Percentiles rank a stretch among this genome's conserved stretches.
Conservation (phyloP, 1,139 yeast genomes). For the Hansenula lynferdii region DNA sequence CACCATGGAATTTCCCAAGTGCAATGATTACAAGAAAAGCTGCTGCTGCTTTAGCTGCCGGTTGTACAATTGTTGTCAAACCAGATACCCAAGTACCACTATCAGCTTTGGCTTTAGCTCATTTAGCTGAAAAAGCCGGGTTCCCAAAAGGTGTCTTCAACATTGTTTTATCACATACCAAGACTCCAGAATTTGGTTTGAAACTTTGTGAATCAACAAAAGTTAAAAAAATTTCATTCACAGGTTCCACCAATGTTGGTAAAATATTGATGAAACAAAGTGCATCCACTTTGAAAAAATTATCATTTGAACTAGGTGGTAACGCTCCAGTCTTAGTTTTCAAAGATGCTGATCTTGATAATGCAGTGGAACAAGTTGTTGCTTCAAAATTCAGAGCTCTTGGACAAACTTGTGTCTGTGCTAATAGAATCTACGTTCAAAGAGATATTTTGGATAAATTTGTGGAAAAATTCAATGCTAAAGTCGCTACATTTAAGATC, state of each 20-base stretch:
- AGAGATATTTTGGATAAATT: slow-evolving; percentile 58
- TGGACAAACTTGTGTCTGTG: slow-evolving; percentile 84
- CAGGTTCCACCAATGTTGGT: slow-evolving; percentile 88
- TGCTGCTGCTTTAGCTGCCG: slow-evolving; percentile 91
- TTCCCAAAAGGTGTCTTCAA: slow-evolving; percentile 84
- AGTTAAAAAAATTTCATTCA: slow-evolving; percentile 76
- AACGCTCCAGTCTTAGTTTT: slow-evolving; percentile 91
- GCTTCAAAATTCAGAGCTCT: slow-evolving; percentile 68
- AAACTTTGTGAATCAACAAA: slow-evolving; percentile 63
- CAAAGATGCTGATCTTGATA: slow-evolving; percentile 74
- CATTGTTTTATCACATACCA: slow-evolving; percentile 54
- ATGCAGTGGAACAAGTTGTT: slow-evolving; percentile 69
- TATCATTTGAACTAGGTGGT: slow-evolving; percentile 88
- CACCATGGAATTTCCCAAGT: slow-evolving; percentile 96
- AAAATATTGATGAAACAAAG: slow-evolving; percentile 75
- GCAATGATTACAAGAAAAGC: slow-evolving; percentile 93
- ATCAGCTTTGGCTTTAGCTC: slow-evolving; percentile 77
- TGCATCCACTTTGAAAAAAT: slow-evolving; percentile 72
- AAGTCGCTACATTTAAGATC: slow-evolving; percentile 50
- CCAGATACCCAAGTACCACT: slow-evolving; percentile 92
- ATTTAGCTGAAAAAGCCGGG: slow-evolving; percentile 73
- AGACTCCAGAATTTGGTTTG: slow-evolving; percentile 56
- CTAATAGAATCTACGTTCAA: slow-evolving; percentile 70
- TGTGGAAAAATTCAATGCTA: slow-evolving; percentile 41
- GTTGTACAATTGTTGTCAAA: slow-evolving; percentile 85